Conservation (phyloP, 352 stramenopile species). For the Globisporangium solare region DNA sequence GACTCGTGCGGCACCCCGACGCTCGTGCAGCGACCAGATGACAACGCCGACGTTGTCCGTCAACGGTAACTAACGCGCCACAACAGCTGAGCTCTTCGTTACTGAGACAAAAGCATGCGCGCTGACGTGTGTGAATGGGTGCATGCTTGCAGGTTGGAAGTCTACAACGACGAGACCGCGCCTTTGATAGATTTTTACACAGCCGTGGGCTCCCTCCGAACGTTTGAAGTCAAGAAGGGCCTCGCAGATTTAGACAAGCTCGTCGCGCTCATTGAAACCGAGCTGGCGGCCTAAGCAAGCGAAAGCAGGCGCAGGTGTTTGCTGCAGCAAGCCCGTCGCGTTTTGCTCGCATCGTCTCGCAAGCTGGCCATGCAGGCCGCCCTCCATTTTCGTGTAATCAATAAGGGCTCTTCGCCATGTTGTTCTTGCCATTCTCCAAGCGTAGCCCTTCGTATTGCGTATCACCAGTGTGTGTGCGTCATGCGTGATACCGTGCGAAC, state of each 20-base stretch:
- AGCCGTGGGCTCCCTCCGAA: conserved; percentile 64
- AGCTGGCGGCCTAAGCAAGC: conserved; percentile 22
- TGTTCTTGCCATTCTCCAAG: no score
- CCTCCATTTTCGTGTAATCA: no score
- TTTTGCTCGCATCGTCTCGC: no score
- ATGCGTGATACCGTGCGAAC: no score
- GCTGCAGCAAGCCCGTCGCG: no score
- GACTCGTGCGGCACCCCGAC: conserved; percentile 70
- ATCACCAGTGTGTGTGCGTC: no score
- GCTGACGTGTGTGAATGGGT: conserved; percentile 2
- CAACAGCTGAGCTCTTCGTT: neutral
- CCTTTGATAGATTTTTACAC: conserved; percentile 87
- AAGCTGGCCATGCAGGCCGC: no score
- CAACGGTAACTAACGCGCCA: conserved; percentile 31
- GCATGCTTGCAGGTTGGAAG: conserved; percentile 41
- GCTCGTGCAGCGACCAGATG: conserved; percentile 80
- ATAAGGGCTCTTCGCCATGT: no score
- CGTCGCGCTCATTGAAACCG: conserved; percentile 57
- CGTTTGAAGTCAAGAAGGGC: conserved; percentile 85
- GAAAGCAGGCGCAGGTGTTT: no score
- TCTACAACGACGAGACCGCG: conserved; percentile 88
- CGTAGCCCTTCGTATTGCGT: no score
- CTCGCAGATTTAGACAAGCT: conserved; percentile 79
- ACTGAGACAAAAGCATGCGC: neutral
- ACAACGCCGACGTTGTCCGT: conserved; percentile 74